phyloP scores from a whole-genome alignment of 257 asterid genomes.

The Coffea canephora region DNA sequence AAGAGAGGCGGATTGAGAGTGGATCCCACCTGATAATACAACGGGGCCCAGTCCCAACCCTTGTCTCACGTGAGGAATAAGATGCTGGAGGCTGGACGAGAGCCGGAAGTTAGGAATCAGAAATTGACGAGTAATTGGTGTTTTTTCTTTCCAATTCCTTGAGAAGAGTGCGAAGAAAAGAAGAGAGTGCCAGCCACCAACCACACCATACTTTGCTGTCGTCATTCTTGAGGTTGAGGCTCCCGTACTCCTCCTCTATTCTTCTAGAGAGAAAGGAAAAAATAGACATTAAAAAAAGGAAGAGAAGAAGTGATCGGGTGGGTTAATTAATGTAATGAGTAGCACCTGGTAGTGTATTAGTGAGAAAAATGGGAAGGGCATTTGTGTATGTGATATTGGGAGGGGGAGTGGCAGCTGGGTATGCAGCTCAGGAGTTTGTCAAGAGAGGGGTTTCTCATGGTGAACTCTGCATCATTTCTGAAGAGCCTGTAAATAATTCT shows the following conservation, averaged over 20 bases:
- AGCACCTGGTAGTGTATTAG: neutral
- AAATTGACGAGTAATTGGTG: too few species aligned
- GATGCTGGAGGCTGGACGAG: neutral
- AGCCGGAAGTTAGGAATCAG: neutral
- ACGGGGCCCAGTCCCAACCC: neutral
- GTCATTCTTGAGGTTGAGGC: neutral
- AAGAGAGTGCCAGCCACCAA: neutral
- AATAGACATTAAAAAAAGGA: too few species aligned
- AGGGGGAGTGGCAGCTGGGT: conserved; percentile 95
- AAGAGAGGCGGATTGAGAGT: neutral
- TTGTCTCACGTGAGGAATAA: too few species aligned
- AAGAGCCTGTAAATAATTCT: conserved; percentile 57
- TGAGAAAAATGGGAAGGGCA: conserved; percentile 77
- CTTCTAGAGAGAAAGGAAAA: too few species aligned
- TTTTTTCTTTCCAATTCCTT: neutral
- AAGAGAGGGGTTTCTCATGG: conserved; percentile 67
- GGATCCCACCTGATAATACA: neutral
- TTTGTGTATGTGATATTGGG: conserved; percentile 88
- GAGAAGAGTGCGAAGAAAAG: neutral
- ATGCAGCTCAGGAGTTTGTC: conserved; percentile 89
- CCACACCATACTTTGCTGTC: too few species aligned
- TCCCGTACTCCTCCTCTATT: neutral
- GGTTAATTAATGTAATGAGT: neutral
- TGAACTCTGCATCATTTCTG: conserved; percentile 94
- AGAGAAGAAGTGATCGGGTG: conserved; percentile 6